phyloP scores from a whole-genome alignment of 1,284 basidiomycete species.

The Puccinia coronata region DNA sequence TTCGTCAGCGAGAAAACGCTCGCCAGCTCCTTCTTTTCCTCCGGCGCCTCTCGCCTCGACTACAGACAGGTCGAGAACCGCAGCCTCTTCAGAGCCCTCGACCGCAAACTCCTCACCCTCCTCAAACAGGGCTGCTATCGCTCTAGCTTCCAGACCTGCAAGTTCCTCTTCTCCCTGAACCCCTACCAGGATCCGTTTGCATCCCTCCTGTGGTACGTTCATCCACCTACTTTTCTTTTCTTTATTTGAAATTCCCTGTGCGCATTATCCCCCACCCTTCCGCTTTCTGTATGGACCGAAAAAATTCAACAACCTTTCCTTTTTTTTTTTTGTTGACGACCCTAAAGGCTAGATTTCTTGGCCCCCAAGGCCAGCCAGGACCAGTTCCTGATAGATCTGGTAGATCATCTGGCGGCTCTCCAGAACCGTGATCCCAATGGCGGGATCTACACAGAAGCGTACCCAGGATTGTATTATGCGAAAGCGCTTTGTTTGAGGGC shows the following conservation, averaged over 20 bases:
- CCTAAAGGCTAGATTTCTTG: slow-evolving; percentile 66
- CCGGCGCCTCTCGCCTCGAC: slow-evolving; percentile 78
- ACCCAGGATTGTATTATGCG: slow-evolving; percentile 40
- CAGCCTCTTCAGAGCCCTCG: slow-evolving; percentile 70
- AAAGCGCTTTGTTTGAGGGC: slow-evolving; percentile 36
- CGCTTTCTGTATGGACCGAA: neutral
- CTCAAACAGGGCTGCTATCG: slow-evolving; percentile 81
- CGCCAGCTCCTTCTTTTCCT: slow-evolving; percentile 60
- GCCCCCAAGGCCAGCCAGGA: slow-evolving; percentile 76
- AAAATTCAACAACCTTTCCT: neutral
- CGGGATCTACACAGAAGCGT: slow-evolving; percentile 33
- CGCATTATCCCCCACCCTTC: neutral
- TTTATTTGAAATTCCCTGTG: neutral
- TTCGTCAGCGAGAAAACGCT: slow-evolving; percentile 76
- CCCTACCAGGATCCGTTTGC: slow-evolving; percentile 74
- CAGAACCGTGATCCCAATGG: slow-evolving; percentile 25
- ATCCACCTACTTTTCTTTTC: neutral
- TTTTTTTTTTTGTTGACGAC: neutral
- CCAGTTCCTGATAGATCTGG: slow-evolving; percentile 28
- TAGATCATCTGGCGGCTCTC: slow-evolving; percentile 17
- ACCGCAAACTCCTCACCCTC: slow-evolving; percentile 58
- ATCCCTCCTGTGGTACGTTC: slow-evolving; percentile 72
- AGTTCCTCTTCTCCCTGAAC: slow-evolving; percentile 67
- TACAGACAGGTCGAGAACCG: slow-evolving; percentile 81
- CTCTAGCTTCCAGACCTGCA: slow-evolving; percentile 83